These are phyloP conservation scores for Wickerhamia fluorescens DNA, from an alignment of 805 yeast genomes.

Conservation along the genomic window DNA sequence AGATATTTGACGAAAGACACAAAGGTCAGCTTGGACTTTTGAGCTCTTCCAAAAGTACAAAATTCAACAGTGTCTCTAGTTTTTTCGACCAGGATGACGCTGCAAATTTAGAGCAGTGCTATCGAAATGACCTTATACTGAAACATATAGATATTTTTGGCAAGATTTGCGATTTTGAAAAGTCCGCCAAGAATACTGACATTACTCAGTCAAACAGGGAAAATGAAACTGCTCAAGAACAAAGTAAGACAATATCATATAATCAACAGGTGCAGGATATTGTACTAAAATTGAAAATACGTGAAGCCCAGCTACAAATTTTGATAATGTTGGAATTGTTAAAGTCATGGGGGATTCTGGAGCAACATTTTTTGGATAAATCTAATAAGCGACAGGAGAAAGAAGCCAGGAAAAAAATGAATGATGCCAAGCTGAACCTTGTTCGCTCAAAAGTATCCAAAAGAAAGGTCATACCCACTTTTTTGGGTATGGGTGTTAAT, in stretches of 20 bases:
- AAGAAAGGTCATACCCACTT: conserved; percentile 34
- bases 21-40: conserved; percentile 21
- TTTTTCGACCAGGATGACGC: no score
- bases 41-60: conserved; percentile 2
- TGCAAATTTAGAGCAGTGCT: no score
- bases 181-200: no score
- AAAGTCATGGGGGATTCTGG: conserved; percentile 26
- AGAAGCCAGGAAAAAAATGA: conserved; percentile 14
- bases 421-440: conserved; percentile 14
- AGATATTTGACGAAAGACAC: conserved; percentile 39
- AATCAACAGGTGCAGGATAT: conserved; percentile 21
- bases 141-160: no score
- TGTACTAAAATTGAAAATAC: conserved; percentile 37
- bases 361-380: conserved; percentile 22
- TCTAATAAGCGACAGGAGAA: conserved; percentile 21
- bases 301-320: conserved; percentile 53
- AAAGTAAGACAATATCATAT: no score
- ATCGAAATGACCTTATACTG: no score
- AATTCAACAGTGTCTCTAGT: conserved; percentile 10
- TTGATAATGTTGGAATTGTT: conserved; percentile 42
- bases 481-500: conserved; percentile 32
- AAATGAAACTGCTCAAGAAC: no score
- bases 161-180: no score
- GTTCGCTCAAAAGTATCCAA: conserved; percentile 11
- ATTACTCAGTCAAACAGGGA: no score